Evolutionary conservation across 768 basidiomycete genomes (phyloP).

Genomic region (Russula sp.): DNA sequence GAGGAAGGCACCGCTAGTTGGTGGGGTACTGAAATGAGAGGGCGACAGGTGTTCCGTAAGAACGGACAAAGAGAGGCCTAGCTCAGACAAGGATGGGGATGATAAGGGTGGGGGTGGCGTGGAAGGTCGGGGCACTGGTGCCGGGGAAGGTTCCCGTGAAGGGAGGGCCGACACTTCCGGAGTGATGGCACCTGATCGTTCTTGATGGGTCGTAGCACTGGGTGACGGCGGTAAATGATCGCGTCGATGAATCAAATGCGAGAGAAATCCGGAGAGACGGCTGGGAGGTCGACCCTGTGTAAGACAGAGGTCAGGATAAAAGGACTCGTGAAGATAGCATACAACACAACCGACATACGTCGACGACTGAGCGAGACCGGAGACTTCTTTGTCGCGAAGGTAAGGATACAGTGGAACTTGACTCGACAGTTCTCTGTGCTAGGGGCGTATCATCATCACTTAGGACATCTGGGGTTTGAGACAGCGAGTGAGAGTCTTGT

Average conservation of each 20-base stretch:
- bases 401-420: not conserved
- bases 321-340: slow-evolving; percentile 9
- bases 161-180: slow-evolving; percentile 32
- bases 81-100: slow-evolving; percentile 64
- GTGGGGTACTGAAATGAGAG: slow-evolving; percentile 72
- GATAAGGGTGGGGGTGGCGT: slow-evolving; percentile 72
- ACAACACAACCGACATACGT: slow-evolving; percentile 41
- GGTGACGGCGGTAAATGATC: slow-evolving; percentile 37
- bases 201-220: slow-evolving; percentile 16
- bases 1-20: slow-evolving; percentile 72
- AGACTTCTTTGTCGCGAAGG: slow-evolving; percentile 10
- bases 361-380: slow-evolving; percentile 30
- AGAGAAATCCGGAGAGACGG: slow-evolving; percentile 82
- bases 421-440: slow-evolving; percentile 23
- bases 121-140: slow-evolving; percentile 40
- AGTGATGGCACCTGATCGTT: slow-evolving; percentile 22
- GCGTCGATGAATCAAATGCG: slow-evolving; percentile 67
- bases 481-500: slow-evolving; percentile 34
- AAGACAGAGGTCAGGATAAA: slow-evolving; percentile 13
- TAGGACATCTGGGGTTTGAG: slow-evolving; percentile 27
- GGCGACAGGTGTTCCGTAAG: slow-evolving; percentile 65
- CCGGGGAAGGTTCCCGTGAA: slow-evolving; percentile 53
- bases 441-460: slow-evolving; percentile 21
- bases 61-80: slow-evolving; percentile 65
- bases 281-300: slow-evolving; percentile 55